Conservation (phyloP, 164 flowering plant species). For the Nymphaea colorata region DNA sequence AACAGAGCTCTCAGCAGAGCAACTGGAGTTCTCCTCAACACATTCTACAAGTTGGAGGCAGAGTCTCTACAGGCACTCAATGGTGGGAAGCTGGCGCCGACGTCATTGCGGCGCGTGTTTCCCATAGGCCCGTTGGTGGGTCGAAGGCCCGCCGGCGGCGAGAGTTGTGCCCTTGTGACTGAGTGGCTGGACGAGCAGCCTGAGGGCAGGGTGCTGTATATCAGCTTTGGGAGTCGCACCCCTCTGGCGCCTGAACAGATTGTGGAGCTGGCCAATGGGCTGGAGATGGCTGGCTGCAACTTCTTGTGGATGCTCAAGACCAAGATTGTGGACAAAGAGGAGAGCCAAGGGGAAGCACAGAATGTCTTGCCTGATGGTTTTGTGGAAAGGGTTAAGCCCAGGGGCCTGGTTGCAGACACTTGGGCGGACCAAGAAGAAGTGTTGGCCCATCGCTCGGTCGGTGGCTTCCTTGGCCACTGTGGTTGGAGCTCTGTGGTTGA, state of each 20-base stretch:
- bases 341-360: conserved; percentile 7
- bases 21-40: conserved; percentile 31
- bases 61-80: conserved; percentile 21
- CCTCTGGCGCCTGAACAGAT: not conserved
- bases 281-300: conserved; percentile 20
- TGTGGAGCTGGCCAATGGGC: conserved; percentile 18
- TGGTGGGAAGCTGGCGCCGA: conserved; percentile 6
- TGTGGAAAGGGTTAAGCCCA: conserved; percentile 9
- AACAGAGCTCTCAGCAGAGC: conserved; percentile 11
- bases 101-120: conserved; percentile 20
- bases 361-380: conserved; percentile 17
- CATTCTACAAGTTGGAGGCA: conserved; percentile 22
- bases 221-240: not conserved
- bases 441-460: conserved; percentile 2
- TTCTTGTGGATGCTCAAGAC: conserved; percentile 46
- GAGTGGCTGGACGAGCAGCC: conserved; percentile 47
- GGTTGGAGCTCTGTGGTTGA: conserved; percentile 4
- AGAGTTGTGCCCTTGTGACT: too few relatives aligned
- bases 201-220: conserved; percentile 5
- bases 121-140: conserved; percentile 29
- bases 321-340: conserved; percentile 31
- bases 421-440: not conserved
- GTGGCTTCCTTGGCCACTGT: conserved; percentile 2
- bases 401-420: conserved; percentile 11
- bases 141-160: too few relatives aligned